Base-by-base conservation (phyloP, 1,284 basidiomycete genomes). In the Sphagnurus paluster region DNA sequence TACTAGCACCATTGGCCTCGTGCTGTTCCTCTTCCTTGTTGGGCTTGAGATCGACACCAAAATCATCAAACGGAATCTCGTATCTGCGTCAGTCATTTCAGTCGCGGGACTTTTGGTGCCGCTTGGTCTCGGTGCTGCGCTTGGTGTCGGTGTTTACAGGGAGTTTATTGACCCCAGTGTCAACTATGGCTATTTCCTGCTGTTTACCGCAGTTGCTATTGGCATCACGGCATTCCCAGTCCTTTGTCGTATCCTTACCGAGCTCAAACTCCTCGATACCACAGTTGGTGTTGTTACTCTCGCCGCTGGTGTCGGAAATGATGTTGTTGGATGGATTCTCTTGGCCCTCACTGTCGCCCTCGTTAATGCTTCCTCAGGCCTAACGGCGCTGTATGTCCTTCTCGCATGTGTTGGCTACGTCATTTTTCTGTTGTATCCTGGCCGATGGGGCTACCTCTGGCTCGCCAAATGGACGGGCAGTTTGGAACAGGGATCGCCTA, bases 201-300 rank as follows among this genome's bases (percentile, higher is more conserved):
- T 98, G 30, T 98, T 97, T 70, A 84, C 87, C 28, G 91, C 92
- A 36, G 90, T 94, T 30, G 87, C 92, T 8, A 83, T 91, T 66
- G 86, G 89, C 3, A 96, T 96, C 66, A 96, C 93, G 0, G 92
- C 92, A 0, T 94, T 94, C 69, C 89, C 85, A 0, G 93, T 98
- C n/a, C 78, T 97, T 1, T 96, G 93, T 61, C 89, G 94, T 53
- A 91, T 91, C 57, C 71, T 91, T 17, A 86, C 86, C 0, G 82
- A 82, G 55, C 70, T 84, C 48, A 83, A 84, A 66, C 77, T 98
- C 1, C 82, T 97, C 42, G 87, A 94, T 55, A 94, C 92, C 32
- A 84, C 83, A 16, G 93, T 98, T 38, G 95, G 94, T 8, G 81
- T 93, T 26, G 83, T 95, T 21, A 67, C 88, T 2, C 80, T 98